Conservation (phyloP, 345 rosid genomes). For the Ailanthus altissimus region DNA sequence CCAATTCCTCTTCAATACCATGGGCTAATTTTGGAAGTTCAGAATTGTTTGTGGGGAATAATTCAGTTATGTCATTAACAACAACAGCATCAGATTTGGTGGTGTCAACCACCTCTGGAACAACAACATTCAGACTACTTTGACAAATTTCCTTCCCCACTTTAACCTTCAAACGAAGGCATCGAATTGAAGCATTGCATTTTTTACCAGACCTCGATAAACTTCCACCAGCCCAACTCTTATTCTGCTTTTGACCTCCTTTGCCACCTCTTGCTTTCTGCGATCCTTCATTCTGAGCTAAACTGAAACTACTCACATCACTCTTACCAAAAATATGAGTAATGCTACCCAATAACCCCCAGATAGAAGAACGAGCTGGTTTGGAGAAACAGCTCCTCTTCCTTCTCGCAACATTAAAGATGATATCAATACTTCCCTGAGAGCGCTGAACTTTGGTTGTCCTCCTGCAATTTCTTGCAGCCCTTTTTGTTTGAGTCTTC, state of each 20-base stretch:
- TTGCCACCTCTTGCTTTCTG: slow-evolving; percentile 37
- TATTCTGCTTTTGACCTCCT: slow-evolving; percentile 41
- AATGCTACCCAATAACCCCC: slow-evolving; percentile 66
- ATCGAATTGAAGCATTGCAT: slow-evolving; percentile 37
- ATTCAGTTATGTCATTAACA: slow-evolving; percentile 23
- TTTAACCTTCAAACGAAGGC: slow-evolving; percentile 81
- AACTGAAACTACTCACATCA: slow-evolving; percentile 40
- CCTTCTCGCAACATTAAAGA: slow-evolving; percentile 50
- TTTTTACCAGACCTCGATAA: slow-evolving; percentile 40
- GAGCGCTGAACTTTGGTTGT: slow-evolving; percentile 37
- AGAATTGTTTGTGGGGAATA: slow-evolving; percentile 28
- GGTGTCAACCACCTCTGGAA: slow-evolving; percentile 42
- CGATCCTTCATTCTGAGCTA: slow-evolving; percentile 37
- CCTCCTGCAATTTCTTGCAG: slow-evolving; percentile 42
- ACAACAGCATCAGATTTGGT: slow-evolving; percentile 33
- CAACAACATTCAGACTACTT: slow-evolving; percentile 35
- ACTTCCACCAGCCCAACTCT: slow-evolving; percentile 30
- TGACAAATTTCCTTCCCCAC: slow-evolving; percentile 61
- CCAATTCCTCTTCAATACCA: slow-evolving; percentile 35
- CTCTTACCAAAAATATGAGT: slow-evolving; percentile 41
- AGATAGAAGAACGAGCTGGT: slow-evolving; percentile 63
- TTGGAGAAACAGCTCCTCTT: slow-evolving; percentile 72
- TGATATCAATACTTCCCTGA: slow-evolving; percentile 35
- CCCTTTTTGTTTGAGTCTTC: slow-evolving; percentile 42
- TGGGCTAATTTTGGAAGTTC: slow-evolving; percentile 32